Percentiles rank a stretch among this genome's conserved stretches.
Evolutionary conservation across 495 filamentous ascomycete species (phyloP).

Genomic region (Aspergillus diversus): DNA sequence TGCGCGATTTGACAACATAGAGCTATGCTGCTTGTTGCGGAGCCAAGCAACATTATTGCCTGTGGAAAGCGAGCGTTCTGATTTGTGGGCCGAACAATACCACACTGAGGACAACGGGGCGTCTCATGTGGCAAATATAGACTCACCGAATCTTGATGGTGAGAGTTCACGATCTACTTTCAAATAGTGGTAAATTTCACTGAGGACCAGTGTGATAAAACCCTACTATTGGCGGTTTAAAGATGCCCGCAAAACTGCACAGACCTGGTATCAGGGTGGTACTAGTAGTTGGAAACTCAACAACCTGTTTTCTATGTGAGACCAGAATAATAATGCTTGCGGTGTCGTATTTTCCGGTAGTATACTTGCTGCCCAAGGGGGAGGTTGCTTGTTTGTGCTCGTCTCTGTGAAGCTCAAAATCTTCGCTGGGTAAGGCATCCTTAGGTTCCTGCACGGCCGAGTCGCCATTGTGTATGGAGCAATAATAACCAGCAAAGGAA

Average conservation of each 20-base stretch:
- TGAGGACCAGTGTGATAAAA: not conserved
- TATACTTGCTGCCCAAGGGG: not conserved
- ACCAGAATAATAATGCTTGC: not conserved
- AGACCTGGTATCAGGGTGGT: not conserved
- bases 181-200: not conserved
- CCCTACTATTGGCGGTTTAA: not conserved
- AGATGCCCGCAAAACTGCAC: not conserved
- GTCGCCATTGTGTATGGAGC: not conserved
- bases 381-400: not conserved
- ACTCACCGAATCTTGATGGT: not conserved
- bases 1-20: conserved; percentile 1
- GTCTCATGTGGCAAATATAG: not conserved
- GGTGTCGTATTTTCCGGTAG: not conserved
- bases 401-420: not conserved
- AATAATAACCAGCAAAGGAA: not conserved
- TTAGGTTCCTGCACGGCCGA: not conserved
- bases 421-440: not conserved
- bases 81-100: not conserved
- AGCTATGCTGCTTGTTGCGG: not conserved
- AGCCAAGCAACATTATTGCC: not conserved
- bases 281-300: not conserved
- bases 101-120: not conserved
- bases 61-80: not conserved
- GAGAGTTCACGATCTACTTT: not conserved
- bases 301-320: not conserved